Base-by-base conservation (phyloP, 2,329 filamentous ascomycete genomes). In the Ophioceras dolichostomum region DNA sequence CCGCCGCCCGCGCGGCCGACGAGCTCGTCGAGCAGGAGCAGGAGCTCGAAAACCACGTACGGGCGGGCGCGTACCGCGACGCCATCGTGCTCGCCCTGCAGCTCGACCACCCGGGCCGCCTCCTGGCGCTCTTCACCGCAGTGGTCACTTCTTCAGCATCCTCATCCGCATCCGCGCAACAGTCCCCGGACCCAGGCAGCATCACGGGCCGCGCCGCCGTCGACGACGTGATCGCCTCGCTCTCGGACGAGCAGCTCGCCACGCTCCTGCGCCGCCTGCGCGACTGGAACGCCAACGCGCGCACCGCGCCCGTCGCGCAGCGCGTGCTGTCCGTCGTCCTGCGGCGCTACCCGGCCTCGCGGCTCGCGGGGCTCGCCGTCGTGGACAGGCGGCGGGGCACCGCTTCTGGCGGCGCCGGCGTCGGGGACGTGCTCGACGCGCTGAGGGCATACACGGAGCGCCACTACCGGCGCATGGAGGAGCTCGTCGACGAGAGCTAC, bases 271-370 rank as follows among this genome's bases (percentile, higher is more conserved):
- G 89, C 27, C 71, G 91, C 41, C 61, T 95, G 32, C 73, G 93
- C 32, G 91, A 98, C 60, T 98, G 91, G 91, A 98, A 98, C 55
- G 94, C 91, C 4, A 96, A 96, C 49, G 87, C 86, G 0, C 73
- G 85, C 43, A 94, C 86, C 4, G 80, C 87, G 1, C 73, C 79
- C 5, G 77, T 96, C 1, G 83, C 91, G 1, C 91, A 98, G 59
- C 76, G 80, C 24, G 79, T 98, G 12, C 62, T 98, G 7, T 82
- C 78, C 64, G 76, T 83, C 2, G 54, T 98, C 7, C 76, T 94
- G 36, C 76, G 77, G 45, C 83, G 78, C 41, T 94, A 94, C 51
- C 83, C 87, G 2, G 83, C 84, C 3, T 75, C 76, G 34, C 76
- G 80, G 40, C 75, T 96, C 40, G 79, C 86, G 2, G 76, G 71